Evolutionary conservation across 2,329 filamentous ascomycete species (phyloP).

Genomic region (Cladosporium colombiae): DNA sequence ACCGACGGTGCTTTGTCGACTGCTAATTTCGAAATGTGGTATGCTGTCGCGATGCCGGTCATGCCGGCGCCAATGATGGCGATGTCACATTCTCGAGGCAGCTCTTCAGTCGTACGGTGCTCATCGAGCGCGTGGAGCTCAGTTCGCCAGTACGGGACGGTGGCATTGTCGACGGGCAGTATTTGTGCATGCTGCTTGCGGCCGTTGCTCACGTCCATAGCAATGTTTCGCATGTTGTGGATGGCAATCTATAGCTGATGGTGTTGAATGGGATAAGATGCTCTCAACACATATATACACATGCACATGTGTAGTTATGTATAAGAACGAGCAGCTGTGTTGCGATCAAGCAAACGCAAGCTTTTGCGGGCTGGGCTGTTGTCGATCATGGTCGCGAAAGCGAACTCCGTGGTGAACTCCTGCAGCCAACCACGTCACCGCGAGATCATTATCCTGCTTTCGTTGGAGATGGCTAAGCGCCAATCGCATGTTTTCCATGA

Average conservation of each 20-base stretch:
- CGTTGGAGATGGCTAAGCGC: background rate
- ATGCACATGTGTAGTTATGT: background rate
- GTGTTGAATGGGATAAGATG: no score
- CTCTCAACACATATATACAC: no score
- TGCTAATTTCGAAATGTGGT: slow-evolving; percentile 24
- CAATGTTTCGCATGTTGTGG: background rate
- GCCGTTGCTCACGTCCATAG: background rate
- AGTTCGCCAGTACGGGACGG: slow-evolving; percentile 46
- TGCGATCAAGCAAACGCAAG: background rate
- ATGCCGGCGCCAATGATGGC: slow-evolving; percentile 33
- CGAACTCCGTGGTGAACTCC: background rate
- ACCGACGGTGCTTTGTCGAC: slow-evolving; percentile 21
- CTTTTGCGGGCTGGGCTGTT: background rate
- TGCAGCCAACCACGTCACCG: background rate
- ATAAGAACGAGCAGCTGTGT: background rate
- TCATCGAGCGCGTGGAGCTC: slow-evolving; percentile 47
- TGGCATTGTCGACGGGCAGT: slow-evolving; percentile 26
- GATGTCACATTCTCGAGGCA: slow-evolving; percentile 41
- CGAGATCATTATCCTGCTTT: background rate
- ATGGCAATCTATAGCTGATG: no score
- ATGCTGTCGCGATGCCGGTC: slow-evolving; percentile 29
- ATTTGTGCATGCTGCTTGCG: slow-evolving; percentile 8
- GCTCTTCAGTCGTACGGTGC: slow-evolving; percentile 62
- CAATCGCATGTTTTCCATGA: background rate
- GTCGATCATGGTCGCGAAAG: background rate